Conservation (phyloP, 2,329 filamentous ascomycete species). For the Aspergillus amoenus region DNA sequence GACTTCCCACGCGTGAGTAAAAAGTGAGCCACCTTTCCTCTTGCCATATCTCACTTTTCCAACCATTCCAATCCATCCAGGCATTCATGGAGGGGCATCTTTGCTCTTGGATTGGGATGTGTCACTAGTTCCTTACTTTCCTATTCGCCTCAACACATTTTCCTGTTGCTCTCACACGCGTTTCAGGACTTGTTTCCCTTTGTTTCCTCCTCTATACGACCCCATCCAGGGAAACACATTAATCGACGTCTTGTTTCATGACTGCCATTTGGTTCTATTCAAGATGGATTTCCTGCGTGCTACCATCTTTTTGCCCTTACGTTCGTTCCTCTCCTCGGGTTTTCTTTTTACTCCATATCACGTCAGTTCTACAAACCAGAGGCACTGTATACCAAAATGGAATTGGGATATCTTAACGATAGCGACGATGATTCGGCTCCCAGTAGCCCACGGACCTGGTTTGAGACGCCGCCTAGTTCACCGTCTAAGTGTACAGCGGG, state of each 20-base stretch:
- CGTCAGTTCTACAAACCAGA: no score
- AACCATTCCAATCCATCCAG: background rate
- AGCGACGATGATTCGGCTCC: background rate
- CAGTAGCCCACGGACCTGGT: background rate
- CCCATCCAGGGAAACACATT: background rate
- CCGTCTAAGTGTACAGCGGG: background rate
- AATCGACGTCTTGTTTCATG: background rate
- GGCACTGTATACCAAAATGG: background rate
- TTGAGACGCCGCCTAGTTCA: background rate
- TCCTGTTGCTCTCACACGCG: background rate
- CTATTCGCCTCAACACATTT: background rate
- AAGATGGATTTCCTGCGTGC: background rate
- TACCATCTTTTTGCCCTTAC: background rate
- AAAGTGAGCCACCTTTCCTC: background rate
- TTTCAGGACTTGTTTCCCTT: background rate
- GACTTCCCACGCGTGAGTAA: background rate
- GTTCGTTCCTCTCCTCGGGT: background rate
- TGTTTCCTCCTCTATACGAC: background rate
- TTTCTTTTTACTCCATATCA: background rate
- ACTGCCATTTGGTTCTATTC: background rate
- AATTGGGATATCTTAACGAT: background rate
- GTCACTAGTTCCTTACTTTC: background rate
- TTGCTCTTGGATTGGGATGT: background rate
- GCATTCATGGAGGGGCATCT: background rate
- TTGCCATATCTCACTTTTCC: background rate